Percentiles rank a stretch among this genome's conserved stretches.
phyloP scores from a whole-genome alignment of 148 eudicot species.

The Diospyros lotus region DNA sequence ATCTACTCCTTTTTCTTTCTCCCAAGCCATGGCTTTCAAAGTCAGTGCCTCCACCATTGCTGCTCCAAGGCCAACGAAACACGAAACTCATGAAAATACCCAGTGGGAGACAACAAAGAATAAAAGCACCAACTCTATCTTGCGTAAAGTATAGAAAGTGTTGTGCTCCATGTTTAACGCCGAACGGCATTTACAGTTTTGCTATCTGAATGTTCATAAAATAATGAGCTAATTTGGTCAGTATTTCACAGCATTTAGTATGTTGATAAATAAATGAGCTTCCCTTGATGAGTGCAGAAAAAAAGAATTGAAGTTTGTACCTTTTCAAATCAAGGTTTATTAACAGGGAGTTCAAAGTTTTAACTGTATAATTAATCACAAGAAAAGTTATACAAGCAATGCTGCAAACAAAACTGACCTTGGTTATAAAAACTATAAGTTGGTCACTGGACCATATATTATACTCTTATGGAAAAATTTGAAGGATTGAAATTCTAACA shows the following conservation, averaged over 20 bases:
- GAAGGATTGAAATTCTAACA: background rate
- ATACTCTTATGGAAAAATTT: background rate
- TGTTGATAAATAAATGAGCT: background rate
- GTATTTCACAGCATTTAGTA: too few relatives aligned
- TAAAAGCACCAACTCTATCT: background rate
- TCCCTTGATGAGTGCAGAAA: background rate
- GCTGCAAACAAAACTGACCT: background rate
- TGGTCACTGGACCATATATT: background rate
- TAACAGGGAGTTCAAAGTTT: background rate
- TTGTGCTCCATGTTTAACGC: background rate
- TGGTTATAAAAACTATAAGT: background rate
- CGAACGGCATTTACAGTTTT: background rate
- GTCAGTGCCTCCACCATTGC: conserved; percentile 70
- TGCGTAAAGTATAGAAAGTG: background rate
- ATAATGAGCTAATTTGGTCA: background rate
- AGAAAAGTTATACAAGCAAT: background rate
- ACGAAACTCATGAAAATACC: background rate
- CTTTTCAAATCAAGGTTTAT: background rate
- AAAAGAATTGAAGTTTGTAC: background rate
- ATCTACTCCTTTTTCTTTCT: conserved; percentile 47
- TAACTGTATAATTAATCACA: background rate
- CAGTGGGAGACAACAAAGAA: background rate
- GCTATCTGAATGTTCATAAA: background rate
- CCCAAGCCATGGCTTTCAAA: conserved; percentile 59
- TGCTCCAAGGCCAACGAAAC: conserved; percentile 24